phyloP scores from a whole-genome alignment of 164 flowering plant species.

The Nelumbo lutea region DNA sequence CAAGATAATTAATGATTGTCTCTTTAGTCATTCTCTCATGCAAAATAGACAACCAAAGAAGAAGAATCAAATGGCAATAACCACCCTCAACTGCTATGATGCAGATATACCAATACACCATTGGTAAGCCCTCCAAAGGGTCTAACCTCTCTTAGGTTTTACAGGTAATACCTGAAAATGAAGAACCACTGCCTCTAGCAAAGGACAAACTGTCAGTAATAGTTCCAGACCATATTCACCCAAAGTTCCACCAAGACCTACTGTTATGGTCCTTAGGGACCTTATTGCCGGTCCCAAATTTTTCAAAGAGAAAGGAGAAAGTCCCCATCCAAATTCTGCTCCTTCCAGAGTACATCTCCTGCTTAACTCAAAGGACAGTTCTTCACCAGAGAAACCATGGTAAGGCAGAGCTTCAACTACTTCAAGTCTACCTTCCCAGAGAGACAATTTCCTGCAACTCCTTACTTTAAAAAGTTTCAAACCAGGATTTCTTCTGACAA shows the following conservation, averaged over 20 bases:
- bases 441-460: conserved; percentile 51
- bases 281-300: conserved; percentile 43
- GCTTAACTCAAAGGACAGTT: conserved; percentile 33
- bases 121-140: not conserved
- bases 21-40: not conserved
- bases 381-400: conserved; percentile 13
- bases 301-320: conserved; percentile 43
- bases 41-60: not conserved
- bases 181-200: conserved; percentile 53
- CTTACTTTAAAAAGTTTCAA: conserved; percentile 50
- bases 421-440: conserved; percentile 14
- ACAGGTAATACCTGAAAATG: conserved; percentile 58
- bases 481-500: conserved; percentile 44
- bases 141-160: not conserved
- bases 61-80: not conserved
- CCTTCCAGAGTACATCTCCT: conserved; percentile 50
- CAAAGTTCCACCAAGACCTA: conserved; percentile 74
- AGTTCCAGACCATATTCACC: conserved; percentile 38
- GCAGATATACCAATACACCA: not conserved
- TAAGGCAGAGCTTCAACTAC: conserved; percentile 7
- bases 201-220: conserved; percentile 52
- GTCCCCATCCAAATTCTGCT: conserved; percentile 72
- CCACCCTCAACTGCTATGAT: not conserved
- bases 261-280: conserved; percentile 37
- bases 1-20: not conserved